Evolutionary conservation across 495 filamentous ascomycete species (phyloP).

Genomic region (Staphylotrichum longicolle): DNA sequence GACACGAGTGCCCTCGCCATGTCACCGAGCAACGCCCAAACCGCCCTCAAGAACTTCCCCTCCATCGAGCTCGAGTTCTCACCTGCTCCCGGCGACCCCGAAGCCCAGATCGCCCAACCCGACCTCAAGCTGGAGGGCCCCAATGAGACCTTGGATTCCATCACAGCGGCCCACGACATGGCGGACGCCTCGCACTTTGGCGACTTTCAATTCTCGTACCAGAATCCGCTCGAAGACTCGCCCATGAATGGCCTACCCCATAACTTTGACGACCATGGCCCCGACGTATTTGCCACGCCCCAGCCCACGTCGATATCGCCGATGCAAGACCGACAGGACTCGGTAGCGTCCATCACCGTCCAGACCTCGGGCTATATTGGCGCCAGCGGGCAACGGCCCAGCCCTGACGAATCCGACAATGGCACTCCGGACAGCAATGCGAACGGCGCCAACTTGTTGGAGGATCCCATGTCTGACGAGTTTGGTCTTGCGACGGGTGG

Average conservation of each 20-base stretch:
- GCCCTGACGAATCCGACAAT: constrained; percentile 47
- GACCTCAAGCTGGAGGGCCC: constrained; percentile 34
- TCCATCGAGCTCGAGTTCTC: constrained; percentile 34
- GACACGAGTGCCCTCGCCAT: constrained; percentile 22
- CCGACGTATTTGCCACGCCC: constrained; percentile 41
- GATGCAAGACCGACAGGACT: constrained; percentile 42
- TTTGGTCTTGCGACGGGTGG: constrained; percentile 49
- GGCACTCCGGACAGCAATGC: constrained; percentile 48
- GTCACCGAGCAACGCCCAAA: constrained; percentile 29
- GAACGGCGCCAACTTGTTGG: constrained; percentile 46
- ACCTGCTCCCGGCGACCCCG: constrained; percentile 25
- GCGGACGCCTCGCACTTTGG: constrained; percentile 42
- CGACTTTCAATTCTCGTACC: constrained; percentile 49
- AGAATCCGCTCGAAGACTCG: constrained; percentile 38
- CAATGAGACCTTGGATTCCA: constrained; percentile 32
- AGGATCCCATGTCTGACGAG: constrained; percentile 53
- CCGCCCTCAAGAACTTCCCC: constrained; percentile 25
- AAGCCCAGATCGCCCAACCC: constrained; percentile 26
- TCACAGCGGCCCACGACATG: constrained; percentile 34
- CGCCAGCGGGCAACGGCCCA: constrained; percentile 30
- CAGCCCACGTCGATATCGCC: constrained; percentile 38
- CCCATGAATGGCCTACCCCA: constrained; percentile 40
- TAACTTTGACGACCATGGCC: constrained; percentile 39
- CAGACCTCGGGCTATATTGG: constrained; percentile 30
- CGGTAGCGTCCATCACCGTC: constrained; percentile 38